Conservation (phyloP, 179 eudicot genomes). For the Gypsophila paniculata region DNA sequence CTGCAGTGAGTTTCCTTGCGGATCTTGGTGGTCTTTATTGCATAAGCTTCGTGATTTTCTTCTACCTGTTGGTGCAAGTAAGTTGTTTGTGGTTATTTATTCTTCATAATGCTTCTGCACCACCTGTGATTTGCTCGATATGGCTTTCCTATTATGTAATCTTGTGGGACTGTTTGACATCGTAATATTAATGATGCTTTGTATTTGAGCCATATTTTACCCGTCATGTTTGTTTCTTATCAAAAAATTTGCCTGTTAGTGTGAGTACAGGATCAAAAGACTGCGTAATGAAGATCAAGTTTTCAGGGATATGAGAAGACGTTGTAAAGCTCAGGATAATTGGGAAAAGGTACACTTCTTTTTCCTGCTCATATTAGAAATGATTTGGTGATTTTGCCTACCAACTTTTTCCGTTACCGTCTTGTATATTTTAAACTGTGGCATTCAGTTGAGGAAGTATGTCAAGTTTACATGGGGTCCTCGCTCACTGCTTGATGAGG, state of each 20-base stretch:
- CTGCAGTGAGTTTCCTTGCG: conserved; percentile 94
- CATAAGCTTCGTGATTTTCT: conserved; percentile 77
- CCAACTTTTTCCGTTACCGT: neutral
- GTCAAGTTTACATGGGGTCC: conserved; percentile 78
- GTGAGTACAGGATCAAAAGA: conserved; percentile 76
- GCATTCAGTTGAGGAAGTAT: conserved; percentile 74
- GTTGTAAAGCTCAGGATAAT: conserved; percentile 64
- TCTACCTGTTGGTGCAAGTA: conserved; percentile 87
- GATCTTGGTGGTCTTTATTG: conserved; percentile 92
- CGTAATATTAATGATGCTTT: neutral
- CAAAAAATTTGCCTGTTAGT: conserved; percentile 37
- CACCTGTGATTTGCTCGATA: neutral
- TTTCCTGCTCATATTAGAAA: neutral
- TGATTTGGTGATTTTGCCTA: neutral
- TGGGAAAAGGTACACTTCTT: conserved; percentile 68
- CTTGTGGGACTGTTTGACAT: neutral
- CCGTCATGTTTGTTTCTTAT: neutral
- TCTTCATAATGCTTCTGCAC: neutral
- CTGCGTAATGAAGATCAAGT: conserved; percentile 74
- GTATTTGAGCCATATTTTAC: neutral
- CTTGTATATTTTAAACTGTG: conserved; percentile 11
- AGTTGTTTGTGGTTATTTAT: conserved; percentile 25
- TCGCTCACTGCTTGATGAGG: conserved; percentile 44
- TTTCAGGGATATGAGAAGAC: conserved; percentile 57
- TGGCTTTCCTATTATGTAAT: neutral